Base-by-base conservation (phyloP, 306 rosid genomes). In the Corylus avellana region DNA sequence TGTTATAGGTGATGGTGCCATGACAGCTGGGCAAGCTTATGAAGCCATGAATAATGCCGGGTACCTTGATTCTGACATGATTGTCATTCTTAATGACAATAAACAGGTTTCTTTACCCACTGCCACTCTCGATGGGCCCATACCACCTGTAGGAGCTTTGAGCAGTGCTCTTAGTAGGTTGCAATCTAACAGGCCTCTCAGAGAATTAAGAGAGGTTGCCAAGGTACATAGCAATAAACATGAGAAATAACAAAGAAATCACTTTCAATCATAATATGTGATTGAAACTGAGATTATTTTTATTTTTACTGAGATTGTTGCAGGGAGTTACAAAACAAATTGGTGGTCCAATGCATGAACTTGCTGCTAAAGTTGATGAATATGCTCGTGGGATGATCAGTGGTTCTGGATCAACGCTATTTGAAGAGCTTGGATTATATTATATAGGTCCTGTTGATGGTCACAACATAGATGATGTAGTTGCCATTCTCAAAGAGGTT, bases 1-100 rank as follows among this genome's bases (percentile, higher is more conserved):
- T 13, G 91, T 96, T 29, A 96, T 96, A 37, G 99, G 99, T 62
- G 99, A 96, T 68, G 97, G 99, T 69, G 99, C 99, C 71, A 96
- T 96, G 99, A 96, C 99, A 5, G 99, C 99, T 8, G 98, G 99
- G 32, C 99, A 96, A 86, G 99, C 99, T 70, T 96, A 96, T 85
- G 98, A 96, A 87, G 99, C 99, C 82, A 91, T 96, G 99, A 96
- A 96, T 87, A 96, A 96, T 59, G 99, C 98, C 1, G 99, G 98
- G 69, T 96, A 96, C 82, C 93, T 93, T 0, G 99, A 96, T 83
- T 93, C 99, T 3, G 98, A 96, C 68, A 96, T 96, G 99, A 96
- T 96, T 81, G 96, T 96, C 64, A 93, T 96, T 70, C 96, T 96
- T n/a, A 96, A 96, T 56, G 98, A 96, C 85, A 96, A 96, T 80